Evolutionary conservation across 2,329 filamentous ascomycete species (phyloP).

Genomic region (Talaromyces sp.): DNA sequence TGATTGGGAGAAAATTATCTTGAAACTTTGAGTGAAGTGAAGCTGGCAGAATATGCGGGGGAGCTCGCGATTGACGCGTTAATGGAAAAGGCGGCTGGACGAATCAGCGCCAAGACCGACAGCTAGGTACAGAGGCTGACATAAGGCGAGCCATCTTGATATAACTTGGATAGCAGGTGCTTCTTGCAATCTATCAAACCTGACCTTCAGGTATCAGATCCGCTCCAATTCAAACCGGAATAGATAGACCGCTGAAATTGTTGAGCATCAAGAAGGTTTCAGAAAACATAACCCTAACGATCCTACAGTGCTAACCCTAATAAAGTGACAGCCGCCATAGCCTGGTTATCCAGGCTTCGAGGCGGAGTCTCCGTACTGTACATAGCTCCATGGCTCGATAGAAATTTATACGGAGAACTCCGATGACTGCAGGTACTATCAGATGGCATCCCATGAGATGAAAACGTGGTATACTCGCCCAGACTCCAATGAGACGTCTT

Average conservation of each 20-base stretch:
- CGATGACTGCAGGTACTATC: neutral
- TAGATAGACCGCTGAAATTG: neutral
- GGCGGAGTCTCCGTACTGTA: neutral
- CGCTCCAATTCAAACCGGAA: neutral
- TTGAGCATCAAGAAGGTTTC: neutral
- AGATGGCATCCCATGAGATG: neutral
- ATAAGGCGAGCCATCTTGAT: neutral
- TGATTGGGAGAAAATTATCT: neutral
- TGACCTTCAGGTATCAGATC: neutral
- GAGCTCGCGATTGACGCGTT: constrained; percentile 11
- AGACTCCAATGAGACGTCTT: neutral
- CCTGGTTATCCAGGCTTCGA: neutral
- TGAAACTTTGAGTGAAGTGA: neutral
- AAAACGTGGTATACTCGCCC: neutral
- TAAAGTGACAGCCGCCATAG: neutral
- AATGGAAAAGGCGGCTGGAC: constrained; percentile 7
- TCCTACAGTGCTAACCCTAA: neutral
- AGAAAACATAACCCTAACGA: neutral
- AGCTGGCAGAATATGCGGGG: neutral
- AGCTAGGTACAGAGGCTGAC: neutral
- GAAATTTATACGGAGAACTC: neutral
- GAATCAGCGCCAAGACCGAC: constrained; percentile 2
- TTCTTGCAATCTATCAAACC: neutral
- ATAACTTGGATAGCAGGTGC: neutral
- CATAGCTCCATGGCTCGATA: too few species aligned